A percentile compares a stretch with the other conserved stretches of the same genome.
phyloP scores from a whole-genome alignment of 306 rosid species.

The Parietaria judaica region DNA sequence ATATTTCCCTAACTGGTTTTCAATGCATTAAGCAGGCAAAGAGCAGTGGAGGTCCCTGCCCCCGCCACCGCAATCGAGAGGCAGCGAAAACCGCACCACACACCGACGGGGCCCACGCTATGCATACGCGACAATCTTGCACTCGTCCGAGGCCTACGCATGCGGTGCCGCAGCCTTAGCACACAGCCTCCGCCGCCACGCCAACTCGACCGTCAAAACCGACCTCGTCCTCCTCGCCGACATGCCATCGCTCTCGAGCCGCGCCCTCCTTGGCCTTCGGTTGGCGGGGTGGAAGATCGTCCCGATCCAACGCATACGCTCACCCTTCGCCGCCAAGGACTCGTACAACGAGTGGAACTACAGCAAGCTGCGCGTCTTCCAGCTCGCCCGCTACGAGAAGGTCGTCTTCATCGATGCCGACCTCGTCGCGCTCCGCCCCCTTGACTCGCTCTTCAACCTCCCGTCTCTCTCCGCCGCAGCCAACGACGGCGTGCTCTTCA shows the following conservation, averaged over 20 bases:
- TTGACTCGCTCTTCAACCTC: constrained; percentile 31
- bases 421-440: constrained; percentile 33
- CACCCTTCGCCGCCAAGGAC: constrained; percentile 39
- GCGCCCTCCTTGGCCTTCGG: constrained; percentile 33
- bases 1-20: too few relatives aligned
- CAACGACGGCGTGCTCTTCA: constrained; percentile 39
- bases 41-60: not conserved
- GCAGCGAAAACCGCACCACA: not conserved
- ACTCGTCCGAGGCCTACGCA: constrained; percentile 73
- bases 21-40: too few relatives aligned
- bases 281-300: constrained; percentile 62
- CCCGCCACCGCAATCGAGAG: not conserved
- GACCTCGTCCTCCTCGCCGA: constrained; percentile 75
- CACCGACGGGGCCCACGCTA: constrained; percentile 11
- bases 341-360: constrained; percentile 82
- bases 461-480: constrained; percentile 61
- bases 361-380: constrained; percentile 74
- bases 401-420: constrained; percentile 73
- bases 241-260: constrained; percentile 36
- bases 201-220: constrained; percentile 23
- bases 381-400: constrained; percentile 46
- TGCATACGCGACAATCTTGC: constrained; percentile 73
- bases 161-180: constrained; percentile 91
- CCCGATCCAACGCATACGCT: constrained; percentile 44
- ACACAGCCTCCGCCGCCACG: constrained; percentile 52